Evolutionary conservation across 2,329 filamentous ascomycete species (phyloP), one percentile per base, ranked within the genome.

Genomic region (Colletotrichum ledebouriae): DNA sequence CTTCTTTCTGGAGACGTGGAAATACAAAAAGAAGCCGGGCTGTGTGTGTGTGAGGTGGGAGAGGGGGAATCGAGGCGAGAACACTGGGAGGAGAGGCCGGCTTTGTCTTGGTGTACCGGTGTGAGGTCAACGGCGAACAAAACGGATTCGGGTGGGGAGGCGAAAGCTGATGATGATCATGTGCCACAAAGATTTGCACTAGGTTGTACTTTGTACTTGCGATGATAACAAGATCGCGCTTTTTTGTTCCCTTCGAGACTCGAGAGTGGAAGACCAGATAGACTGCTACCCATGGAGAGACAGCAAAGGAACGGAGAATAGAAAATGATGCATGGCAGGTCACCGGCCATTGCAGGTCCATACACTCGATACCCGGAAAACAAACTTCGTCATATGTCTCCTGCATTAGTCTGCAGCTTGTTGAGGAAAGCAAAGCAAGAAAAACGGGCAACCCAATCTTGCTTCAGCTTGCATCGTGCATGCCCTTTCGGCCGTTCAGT

Each of bases 11-110:
- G 33, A 34, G 11, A 15, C 15, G 20, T 3, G 52, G 52, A 41
- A 33, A 56, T 11, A 15, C 34, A 34, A 15, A 50, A 50, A 29
- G 33, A 50, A 20, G 11, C 11, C 3, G 10, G 37, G 15, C 37
- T 15, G 6, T 15, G 44, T 22, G 22, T 22, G 22, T 29, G 13
- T 33, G 39, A 20, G 59, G 47, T n/a, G 59, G 47, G 47, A 53
- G 59, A 42, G 59, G 20, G 20, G 59, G 25, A 52, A 50, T 20
- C 6, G 29, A 15, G 41, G 56, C 17, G 57, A 17, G 57, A 17
- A 15, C 44, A 58, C 55, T 59, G 57, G 57, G 33, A 49, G 58
- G 46, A 42, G 46, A 60, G 46, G 58, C 58, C 58, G 42, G 42
- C 46, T 60, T 53, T 50, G 57, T 49, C 55, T 58, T 58, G 47